Conservation (phyloP, 257 asterid genomes). For the Marsdenia floribunda region DNA sequence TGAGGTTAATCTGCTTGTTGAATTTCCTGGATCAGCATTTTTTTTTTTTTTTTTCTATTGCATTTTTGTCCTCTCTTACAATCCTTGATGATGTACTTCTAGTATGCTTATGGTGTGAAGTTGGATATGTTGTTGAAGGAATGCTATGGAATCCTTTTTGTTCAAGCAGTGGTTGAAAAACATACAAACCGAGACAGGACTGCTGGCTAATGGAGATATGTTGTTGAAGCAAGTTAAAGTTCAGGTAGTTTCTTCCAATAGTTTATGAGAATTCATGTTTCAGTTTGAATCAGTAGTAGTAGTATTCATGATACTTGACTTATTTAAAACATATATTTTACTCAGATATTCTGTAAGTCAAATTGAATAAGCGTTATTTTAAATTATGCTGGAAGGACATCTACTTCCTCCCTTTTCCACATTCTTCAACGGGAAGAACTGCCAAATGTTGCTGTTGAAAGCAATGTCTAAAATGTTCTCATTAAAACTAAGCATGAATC, state of each 20-base stretch:
- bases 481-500: neutral
- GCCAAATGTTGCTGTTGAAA: neutral
- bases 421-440: neutral
- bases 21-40: neutral
- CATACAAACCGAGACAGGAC: slow-evolving; percentile 60
- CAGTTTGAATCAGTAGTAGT: neutral
- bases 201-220: slow-evolving; percentile 67
- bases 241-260: slow-evolving; percentile 49
- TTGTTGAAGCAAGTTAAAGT: slow-evolving; percentile 55
- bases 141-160: slow-evolving; percentile 67
- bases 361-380: no score
- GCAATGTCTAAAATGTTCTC: neutral
- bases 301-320: neutral
- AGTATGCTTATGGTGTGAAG: neutral
- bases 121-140: slow-evolving; percentile 45
- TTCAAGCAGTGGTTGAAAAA: slow-evolving; percentile 84
- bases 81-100: neutral
- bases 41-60: no score
- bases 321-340: neutral
- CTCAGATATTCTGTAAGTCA: neutral
- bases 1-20: neutral
- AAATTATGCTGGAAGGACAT: neutral
- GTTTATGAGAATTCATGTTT: slow-evolving; percentile 1
- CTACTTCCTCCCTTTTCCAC: neutral
- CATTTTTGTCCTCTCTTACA: neutral